Evolutionary conservation across 2,329 filamentous ascomycete species (phyloP).

Genomic region (Fusarium praegraminearum): DNA sequence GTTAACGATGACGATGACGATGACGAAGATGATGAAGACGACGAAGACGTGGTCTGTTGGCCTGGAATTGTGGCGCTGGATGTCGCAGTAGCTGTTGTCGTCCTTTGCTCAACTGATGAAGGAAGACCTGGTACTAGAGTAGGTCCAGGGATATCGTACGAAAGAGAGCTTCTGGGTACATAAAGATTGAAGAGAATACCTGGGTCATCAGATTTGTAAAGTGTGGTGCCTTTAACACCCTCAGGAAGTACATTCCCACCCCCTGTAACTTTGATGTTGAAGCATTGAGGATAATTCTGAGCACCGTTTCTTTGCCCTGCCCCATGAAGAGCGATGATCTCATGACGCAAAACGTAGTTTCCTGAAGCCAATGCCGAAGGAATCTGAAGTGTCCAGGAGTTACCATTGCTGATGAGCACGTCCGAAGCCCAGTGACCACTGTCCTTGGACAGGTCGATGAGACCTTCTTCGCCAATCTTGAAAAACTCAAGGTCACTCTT

Average conservation of each 20-base stretch:
- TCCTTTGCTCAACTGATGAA: slow-evolving; percentile 29
- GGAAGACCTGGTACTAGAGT: slow-evolving; percentile 41
- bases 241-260: slow-evolving; percentile 52
- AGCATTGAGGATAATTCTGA: slow-evolving; percentile 65
- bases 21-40: neutral
- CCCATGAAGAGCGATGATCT: slow-evolving; percentile 64
- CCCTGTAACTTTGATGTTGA: slow-evolving; percentile 61
- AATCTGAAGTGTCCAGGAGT: slow-evolving; percentile 51
- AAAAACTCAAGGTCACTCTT: slow-evolving; percentile 68
- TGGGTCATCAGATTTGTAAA: slow-evolving; percentile 48
- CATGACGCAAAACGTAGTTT: slow-evolving; percentile 64
- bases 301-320: slow-evolving; percentile 59
- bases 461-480: slow-evolving; percentile 71
- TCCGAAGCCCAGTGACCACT: slow-evolving; percentile 53
- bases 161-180: slow-evolving; percentile 34
- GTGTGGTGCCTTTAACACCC: slow-evolving; percentile 49
- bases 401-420: slow-evolving; percentile 57
- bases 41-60: neutral
- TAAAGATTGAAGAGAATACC: slow-evolving; percentile 53
- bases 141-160: slow-evolving; percentile 48
- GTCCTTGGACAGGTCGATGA: slow-evolving; percentile 60
- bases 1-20: neutral
- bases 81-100: slow-evolving; percentile 24
- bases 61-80: slow-evolving; percentile 41
- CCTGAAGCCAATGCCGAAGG: slow-evolving; percentile 51